phyloP scores from a whole-genome alignment of 75 land plant genomes.

The Azolla pinnata region DNA sequence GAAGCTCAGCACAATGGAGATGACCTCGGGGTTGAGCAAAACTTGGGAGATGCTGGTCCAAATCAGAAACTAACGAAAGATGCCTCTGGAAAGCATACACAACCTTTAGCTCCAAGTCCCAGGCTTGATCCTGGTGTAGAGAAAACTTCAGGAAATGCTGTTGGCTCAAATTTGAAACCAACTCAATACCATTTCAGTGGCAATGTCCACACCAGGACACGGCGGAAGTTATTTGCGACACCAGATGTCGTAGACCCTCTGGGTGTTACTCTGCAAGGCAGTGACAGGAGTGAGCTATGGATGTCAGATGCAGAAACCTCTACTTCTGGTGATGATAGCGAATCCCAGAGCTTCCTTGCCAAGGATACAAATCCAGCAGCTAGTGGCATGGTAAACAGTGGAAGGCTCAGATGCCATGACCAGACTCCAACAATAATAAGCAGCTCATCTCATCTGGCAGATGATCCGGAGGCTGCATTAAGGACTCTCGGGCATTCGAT shows the following conservation, averaged over 20 bases:
- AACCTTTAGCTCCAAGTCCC: neutral
- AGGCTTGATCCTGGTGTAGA: too few species aligned
- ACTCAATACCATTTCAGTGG: too few species aligned
- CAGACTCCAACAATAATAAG: too few species aligned
- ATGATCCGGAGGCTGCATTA: conserved; percentile 27
- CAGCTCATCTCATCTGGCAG: neutral
- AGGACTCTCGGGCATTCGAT: conserved; percentile 72
- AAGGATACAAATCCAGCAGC: neutral
- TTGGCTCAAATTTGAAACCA: too few species aligned
- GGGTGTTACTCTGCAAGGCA: too few species aligned
- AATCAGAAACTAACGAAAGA: neutral
- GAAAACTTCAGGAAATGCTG: too few species aligned
- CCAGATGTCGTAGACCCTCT: neutral
- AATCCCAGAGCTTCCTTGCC: neutral
- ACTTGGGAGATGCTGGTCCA: neutral
- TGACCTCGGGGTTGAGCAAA: neutral
- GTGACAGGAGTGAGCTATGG: too few species aligned
- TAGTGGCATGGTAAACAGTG: neutral
- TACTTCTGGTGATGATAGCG: neutral
- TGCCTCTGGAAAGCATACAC: neutral
- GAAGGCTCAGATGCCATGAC: too few species aligned
- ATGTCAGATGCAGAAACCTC: neutral
- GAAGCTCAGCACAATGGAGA: neutral
- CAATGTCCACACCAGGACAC: too few species aligned
- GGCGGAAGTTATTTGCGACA: too few species aligned